Evolutionary conservation across 345 rosid species (phyloP), one percentile per base, ranked within the genome.

Genomic region (Melaleuca alternifolia): DNA sequence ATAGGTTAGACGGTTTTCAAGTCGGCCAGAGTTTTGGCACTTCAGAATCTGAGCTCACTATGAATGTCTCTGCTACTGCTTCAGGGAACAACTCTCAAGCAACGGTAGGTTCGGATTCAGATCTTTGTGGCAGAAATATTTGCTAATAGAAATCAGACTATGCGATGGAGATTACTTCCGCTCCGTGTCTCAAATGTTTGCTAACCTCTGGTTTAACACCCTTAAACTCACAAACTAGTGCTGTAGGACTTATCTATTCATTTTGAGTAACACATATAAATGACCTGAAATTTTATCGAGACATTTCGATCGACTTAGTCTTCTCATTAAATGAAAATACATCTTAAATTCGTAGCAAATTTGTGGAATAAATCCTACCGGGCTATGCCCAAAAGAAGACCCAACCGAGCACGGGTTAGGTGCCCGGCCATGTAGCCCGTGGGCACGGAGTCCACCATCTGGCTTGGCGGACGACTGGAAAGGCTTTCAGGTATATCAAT

Each of bases 11-110:
- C 12, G 37, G 65, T 59, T 57, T 48, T 71, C 82, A 37, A 10
- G 90, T 85, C 83, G 85, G 71, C 85, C 84, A 84, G 59, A 90
- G 61, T n/a, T n/a, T n/a, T n/a, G n/a, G n/a, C n/a, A n/a, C n/a
- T n/a, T n/a, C n/a, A n/a, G n/a, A n/a, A n/a, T n/a, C n/a, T n/a
- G n/a, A n/a, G n/a, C n/a, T n/a, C n/a, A n/a, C n/a, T n/a, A n/a
- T n/a, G n/a, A n/a, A n/a, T n/a, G n/a, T n/a, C n/a, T n/a, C n/a
- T n/a, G n/a, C n/a, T n/a, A n/a, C n/a, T n/a, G n/a, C n/a, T n/a
- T n/a, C n/a, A n/a, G n/a, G n/a, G n/a, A n/a, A n/a, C n/a, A n/a
- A n/a, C n/a, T n/a, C n/a, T n/a, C n/a, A n/a, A n/a, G n/a, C n/a
- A n/a, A n/a, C n/a, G n/a, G n/a, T n/a, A n/a, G n/a, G n/a, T n/a